Evolutionary conservation across 2,329 filamentous ascomycete genomes (phyloP).

Genomic region (Sarocladium kiliense): DNA sequence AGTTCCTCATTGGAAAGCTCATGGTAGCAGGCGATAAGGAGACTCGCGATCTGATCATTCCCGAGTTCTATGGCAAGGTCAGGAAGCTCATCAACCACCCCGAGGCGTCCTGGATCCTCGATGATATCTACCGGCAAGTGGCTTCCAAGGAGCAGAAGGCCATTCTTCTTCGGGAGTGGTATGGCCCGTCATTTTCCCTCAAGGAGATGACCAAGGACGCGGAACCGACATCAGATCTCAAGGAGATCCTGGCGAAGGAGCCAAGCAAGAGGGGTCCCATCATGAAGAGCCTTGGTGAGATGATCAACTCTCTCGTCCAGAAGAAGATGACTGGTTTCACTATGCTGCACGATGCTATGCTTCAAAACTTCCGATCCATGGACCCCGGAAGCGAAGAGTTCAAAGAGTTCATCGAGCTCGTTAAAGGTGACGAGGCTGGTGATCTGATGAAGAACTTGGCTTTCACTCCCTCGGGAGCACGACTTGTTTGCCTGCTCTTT

Average conservation of each 20-base stretch:
- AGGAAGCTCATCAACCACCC: slow-evolving; percentile 92
- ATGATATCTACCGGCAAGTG: slow-evolving; percentile 89
- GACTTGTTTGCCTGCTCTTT: slow-evolving; percentile 74
- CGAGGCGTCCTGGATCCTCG: slow-evolving; percentile 95
- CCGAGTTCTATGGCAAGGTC: slow-evolving; percentile 92
- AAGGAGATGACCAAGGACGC: slow-evolving; percentile 57
- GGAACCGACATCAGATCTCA: slow-evolving; percentile 62
- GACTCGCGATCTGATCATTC: slow-evolving; percentile 82
- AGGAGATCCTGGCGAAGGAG: slow-evolving; percentile 65
- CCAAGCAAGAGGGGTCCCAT: slow-evolving; percentile 85
- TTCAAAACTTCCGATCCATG: slow-evolving; percentile 86
- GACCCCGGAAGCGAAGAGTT: slow-evolving; percentile 75
- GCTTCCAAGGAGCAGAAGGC: slow-evolving; percentile 84
- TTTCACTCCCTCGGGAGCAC: slow-evolving; percentile 85
- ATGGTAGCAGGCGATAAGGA: slow-evolving; percentile 73
- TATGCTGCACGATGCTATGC: slow-evolving; percentile 96
- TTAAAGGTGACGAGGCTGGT: slow-evolving; percentile 87
- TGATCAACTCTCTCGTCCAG: slow-evolving; percentile 90
- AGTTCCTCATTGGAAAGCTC: slow-evolving; percentile 94
- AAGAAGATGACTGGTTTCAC: slow-evolving; percentile 97
- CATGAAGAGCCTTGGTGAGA: slow-evolving; percentile 76
- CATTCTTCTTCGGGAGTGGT: slow-evolving; percentile 86
- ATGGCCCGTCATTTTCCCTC: slow-evolving; percentile 86
- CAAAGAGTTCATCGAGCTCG: slow-evolving; percentile 79
- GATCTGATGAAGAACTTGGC: slow-evolving; percentile 93